phyloP scores from a whole-genome alignment of 768 basidiomycete species.

The Cubamyces sp. region DNA sequence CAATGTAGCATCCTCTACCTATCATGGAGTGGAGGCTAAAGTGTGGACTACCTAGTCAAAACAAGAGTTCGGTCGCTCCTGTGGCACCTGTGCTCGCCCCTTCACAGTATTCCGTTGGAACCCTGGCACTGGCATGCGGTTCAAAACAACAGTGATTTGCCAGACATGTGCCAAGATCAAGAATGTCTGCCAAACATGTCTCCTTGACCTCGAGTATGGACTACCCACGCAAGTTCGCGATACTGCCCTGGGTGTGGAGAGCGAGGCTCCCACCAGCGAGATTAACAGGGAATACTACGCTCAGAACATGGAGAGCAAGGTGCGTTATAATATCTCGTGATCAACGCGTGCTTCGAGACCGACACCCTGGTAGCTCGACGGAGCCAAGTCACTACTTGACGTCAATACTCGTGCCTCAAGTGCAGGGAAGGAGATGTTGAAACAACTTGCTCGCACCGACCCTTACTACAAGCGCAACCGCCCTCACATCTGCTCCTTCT shows the following conservation, averaged over 20 bases:
- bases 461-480: conserved; percentile 97
- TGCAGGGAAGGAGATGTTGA: conserved; percentile 96
- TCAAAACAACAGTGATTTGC: conserved; percentile 96
- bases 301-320: conserved; percentile 89
- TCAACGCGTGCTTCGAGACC: background rate
- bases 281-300: conserved; percentile 96
- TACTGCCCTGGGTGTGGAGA: conserved; percentile 84
- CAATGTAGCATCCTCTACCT: background rate
- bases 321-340: conserved; percentile 37
- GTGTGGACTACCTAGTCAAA: conserved; percentile 67
- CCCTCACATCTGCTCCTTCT: conserved; percentile 95
- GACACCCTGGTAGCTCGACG: conserved; percentile 58
- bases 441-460: conserved; percentile 91
- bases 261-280: conserved; percentile 93
- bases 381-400: conserved; percentile 66
- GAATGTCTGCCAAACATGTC: conserved; percentile 97
- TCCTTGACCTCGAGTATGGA: conserved; percentile 95
- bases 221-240: conserved; percentile 97
- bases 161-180: conserved; percentile 97
- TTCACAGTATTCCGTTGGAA: conserved; percentile 99
- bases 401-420: conserved; percentile 60
- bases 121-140: conserved; percentile 89
- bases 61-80: conserved; percentile 94
- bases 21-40: too few relatives aligned
- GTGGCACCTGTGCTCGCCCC: conserved; percentile 96